These are phyloP conservation scores for Phaeosphaeria sp. DNA, from an alignment of 2,329 filamentous ascomycete genomes.

Conservation along the genomic window DNA sequence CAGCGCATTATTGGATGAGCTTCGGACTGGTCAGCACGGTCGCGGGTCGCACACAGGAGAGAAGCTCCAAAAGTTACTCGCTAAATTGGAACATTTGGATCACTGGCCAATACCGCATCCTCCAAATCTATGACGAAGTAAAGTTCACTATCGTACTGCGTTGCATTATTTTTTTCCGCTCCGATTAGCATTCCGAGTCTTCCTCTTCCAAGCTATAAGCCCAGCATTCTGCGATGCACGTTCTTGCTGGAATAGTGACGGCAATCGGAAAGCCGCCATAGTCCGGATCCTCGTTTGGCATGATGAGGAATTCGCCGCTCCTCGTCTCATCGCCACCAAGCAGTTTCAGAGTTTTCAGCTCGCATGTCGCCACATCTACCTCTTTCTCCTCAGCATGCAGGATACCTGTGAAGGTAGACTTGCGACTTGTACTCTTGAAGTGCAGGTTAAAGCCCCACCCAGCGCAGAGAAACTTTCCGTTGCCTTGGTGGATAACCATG, in stretches of 20 bases:
- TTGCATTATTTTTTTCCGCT: no score
- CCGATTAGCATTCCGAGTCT: conserved; percentile 19
- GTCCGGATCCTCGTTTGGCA: conserved; percentile 64
- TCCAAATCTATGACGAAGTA: conserved; percentile 3
- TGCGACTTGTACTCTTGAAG: conserved; percentile 32
- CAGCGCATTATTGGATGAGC: conserved; percentile 22
- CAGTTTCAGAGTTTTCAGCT: conserved; percentile 45
- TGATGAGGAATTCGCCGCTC: conserved; percentile 58
- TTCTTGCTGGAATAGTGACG: conserved; percentile 61
- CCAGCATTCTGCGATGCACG: conserved; percentile 39
- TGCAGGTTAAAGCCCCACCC: conserved; percentile 55
- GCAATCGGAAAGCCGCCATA: conserved; percentile 64
- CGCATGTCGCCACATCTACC: conserved; percentile 46
- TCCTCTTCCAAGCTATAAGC: conserved; percentile 32
- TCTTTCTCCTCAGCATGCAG: conserved; percentile 52
- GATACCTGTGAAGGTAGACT: conserved; percentile 52
- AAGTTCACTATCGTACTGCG: not conserved
- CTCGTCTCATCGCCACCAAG: conserved; percentile 57
- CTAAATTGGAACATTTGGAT: conserved; percentile 22
- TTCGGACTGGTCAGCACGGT: conserved; percentile 19
- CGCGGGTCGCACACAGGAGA: conserved; percentile 20
- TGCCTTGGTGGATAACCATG: conserved; percentile 52
- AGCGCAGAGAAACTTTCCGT: conserved; percentile 52
- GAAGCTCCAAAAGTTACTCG: conserved; percentile 19
- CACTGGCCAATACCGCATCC: conserved; percentile 9